Percentiles rank a stretch among this genome's conserved stretches.
These are phyloP conservation scores for Aspergillus nomiae DNA, from an alignment of 2,329 filamentous ascomycete species.

Conservation along the genomic window DNA sequence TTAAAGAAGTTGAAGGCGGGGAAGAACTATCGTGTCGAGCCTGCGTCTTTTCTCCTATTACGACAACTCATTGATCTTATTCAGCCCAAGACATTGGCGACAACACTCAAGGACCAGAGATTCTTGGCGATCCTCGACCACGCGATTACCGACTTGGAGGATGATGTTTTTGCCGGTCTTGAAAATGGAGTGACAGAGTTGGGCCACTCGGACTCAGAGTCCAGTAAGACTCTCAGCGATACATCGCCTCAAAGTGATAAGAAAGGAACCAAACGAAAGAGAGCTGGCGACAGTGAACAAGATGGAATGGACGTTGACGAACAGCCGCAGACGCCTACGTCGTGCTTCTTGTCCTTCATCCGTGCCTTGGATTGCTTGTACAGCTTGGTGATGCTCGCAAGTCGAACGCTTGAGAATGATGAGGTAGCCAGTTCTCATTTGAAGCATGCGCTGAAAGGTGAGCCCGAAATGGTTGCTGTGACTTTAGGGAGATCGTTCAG, in stretches of 20 bases:
- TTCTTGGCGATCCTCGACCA: constrained; percentile 69
- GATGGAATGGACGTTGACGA: constrained; percentile 36
- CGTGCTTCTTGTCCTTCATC: constrained; percentile 37
- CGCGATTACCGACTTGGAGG: constrained; percentile 60
- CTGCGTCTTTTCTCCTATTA: constrained; percentile 56
- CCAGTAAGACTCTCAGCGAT: constrained; percentile 35
- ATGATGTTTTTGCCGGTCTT: constrained; percentile 30
- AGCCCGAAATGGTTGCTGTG: constrained; percentile 36
- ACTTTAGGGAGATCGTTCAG: constrained; percentile 40
- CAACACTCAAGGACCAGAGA: constrained; percentile 68
- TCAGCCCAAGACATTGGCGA: constrained; percentile 68
- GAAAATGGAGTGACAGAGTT: constrained; percentile 24
- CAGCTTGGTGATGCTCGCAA: constrained; percentile 31
- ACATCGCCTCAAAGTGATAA: constrained; percentile 27
- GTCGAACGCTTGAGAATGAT: constrained; percentile 27
- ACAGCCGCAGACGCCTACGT: constrained; percentile 30
- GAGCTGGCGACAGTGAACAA: constrained; percentile 26
- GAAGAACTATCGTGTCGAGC: constrained; percentile 45
- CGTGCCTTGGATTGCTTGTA: constrained; percentile 38
- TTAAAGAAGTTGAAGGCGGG: constrained; percentile 59
- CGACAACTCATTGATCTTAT: constrained; percentile 69
- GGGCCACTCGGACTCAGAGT: constrained; percentile 36
- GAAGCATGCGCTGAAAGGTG: constrained; percentile 40
- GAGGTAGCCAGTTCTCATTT: constrained; percentile 41
- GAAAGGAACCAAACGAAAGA: constrained; percentile 43